Conservation (phyloP, 305 asterid genomes). For the Ilex paraguariensis region DNA sequence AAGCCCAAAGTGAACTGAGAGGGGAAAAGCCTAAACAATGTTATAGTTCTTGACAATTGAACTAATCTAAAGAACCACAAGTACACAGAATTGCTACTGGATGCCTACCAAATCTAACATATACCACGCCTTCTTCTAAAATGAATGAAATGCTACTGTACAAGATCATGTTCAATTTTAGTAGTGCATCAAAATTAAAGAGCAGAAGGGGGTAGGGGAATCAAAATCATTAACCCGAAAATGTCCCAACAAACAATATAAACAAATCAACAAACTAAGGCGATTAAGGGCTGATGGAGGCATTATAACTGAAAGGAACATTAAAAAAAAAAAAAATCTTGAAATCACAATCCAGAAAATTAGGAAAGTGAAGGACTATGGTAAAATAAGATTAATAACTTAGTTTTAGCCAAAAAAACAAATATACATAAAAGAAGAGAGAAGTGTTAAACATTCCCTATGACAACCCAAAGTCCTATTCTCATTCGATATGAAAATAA, state of each 20-base stretch:
- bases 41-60: too few species aligned
- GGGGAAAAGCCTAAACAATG: neutral
- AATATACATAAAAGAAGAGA: too few species aligned
- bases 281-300: constrained; percentile 44
- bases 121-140: constrained; percentile 46
- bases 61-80: neutral
- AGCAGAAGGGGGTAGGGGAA: neutral
- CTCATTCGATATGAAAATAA: too few species aligned
- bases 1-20: neutral
- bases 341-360: neutral
- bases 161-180: constrained; percentile 1
- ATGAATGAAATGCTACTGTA: constrained; percentile 27
- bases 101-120: constrained; percentile 36
- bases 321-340: neutral
- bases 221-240: neutral
- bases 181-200: neutral
- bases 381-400: constrained; percentile 11
- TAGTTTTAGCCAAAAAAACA: too few species aligned
- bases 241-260: neutral
- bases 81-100: neutral
- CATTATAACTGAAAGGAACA: constrained; percentile 29
- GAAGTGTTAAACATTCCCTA: too few species aligned
- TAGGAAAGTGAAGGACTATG: neutral
- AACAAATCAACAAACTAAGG: constrained; percentile 25
- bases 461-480: too few species aligned